phyloP scores from a whole-genome alignment of 306 rosid species.

The Quercus wislizeni region DNA sequence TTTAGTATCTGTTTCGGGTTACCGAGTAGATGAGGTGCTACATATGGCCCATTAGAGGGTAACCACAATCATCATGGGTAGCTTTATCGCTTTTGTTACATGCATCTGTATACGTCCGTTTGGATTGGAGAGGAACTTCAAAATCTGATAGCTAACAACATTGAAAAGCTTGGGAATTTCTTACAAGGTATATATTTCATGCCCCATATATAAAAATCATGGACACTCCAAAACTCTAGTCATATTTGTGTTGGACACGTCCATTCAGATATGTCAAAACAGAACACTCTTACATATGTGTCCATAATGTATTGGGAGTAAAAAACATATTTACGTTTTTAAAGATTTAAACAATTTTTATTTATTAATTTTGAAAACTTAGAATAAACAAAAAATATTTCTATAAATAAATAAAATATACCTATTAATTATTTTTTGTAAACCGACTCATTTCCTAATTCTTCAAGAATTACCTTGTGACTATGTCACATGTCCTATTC shows the following conservation, averaged over 20 bases:
- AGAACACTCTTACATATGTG: too few relatives aligned
- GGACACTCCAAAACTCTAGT: too few relatives aligned
- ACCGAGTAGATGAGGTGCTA: slow-evolving; percentile 3
- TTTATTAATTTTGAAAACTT: too few relatives aligned
- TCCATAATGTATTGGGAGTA: too few relatives aligned
- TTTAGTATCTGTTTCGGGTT: slow-evolving; percentile 22
- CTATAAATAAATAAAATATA: too few relatives aligned
- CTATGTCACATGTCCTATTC: too few relatives aligned
- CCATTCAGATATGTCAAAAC: too few relatives aligned
- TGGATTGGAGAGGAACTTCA: slow-evolving; percentile 59
- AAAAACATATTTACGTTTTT: too few relatives aligned
- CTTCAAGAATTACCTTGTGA: too few relatives aligned
- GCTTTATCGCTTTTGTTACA: slow-evolving; percentile 19
- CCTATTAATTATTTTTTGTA: not conserved
- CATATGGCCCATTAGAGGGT: slow-evolving; percentile 26
- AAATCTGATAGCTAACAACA: slow-evolving; percentile 27
- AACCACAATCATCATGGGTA: slow-evolving; percentile 33
- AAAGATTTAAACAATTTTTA: too few relatives aligned
- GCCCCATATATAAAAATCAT: not conserved
- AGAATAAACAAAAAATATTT: too few relatives aligned
- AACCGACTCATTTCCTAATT: not conserved
- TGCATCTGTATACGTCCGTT: slow-evolving; percentile 35
- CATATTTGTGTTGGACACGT: too few relatives aligned
- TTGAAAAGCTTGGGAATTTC: slow-evolving; percentile 36
- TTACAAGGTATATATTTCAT: slow-evolving; percentile 35